These are phyloP conservation scores for Calocybe gangraenosa DNA, from an alignment of 768 basidiomycete species.

Conservation along the genomic window DNA sequence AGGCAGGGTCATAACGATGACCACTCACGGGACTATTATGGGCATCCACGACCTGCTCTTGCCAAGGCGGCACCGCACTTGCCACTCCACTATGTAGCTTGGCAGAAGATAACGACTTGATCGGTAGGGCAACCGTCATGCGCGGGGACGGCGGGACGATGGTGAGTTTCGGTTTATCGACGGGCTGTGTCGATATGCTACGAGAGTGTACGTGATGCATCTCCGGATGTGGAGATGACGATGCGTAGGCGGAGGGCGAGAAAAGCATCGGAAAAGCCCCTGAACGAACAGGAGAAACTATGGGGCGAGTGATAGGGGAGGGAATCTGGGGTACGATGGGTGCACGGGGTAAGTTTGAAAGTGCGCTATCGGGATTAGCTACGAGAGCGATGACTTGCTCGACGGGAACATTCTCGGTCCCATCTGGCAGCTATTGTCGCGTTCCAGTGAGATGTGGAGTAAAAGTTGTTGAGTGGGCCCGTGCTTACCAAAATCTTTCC, in stretches of 20 bases:
- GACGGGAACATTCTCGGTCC: slow-evolving; percentile 49
- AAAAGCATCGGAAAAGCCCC: slow-evolving; percentile 21
- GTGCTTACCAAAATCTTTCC: slow-evolving; percentile 81
- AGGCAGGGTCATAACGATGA: neutral
- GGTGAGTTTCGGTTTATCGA: slow-evolving; percentile 9
- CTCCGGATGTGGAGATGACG: slow-evolving; percentile 28
- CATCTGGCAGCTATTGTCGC: slow-evolving; percentile 49
- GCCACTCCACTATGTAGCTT: neutral
- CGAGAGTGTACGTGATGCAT: slow-evolving; percentile 20
- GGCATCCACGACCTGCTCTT: neutral
- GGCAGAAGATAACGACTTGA: slow-evolving; percentile 3
- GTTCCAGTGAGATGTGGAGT: neutral
- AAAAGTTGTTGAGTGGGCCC: neutral
- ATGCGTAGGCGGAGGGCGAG: slow-evolving; percentile 22
- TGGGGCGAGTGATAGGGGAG: slow-evolving; percentile 18
- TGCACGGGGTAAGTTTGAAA: slow-evolving; percentile 17
- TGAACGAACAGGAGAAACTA: slow-evolving; percentile 17
- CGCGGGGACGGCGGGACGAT: slow-evolving; percentile 18
- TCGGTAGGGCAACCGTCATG: slow-evolving; percentile 7
- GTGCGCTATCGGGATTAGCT: slow-evolving; percentile 49
- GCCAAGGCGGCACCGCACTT: neutral
- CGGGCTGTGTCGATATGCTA: slow-evolving; percentile 12
- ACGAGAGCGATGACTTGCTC: slow-evolving; percentile 63
- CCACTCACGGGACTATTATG: slow-evolving; percentile 1
- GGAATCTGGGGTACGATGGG: slow-evolving; percentile 25